phyloP scores from a whole-genome alignment of 164 flowering plant species.

The Annona cherimola region DNA sequence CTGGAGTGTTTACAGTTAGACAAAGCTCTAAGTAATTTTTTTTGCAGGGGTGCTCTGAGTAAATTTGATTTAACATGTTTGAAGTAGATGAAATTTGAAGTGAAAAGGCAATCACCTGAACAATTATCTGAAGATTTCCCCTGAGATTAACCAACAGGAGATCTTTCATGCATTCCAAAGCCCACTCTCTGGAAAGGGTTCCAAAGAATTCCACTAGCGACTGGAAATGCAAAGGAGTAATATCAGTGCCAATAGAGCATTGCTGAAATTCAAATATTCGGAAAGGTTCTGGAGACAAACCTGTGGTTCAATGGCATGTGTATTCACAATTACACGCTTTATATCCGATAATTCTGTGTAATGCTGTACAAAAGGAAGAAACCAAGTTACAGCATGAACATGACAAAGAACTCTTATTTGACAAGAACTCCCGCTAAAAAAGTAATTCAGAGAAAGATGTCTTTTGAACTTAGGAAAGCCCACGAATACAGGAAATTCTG shows the following conservation, averaged over 20 bases:
- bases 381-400: constrained; percentile 1
- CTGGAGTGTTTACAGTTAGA: constrained; percentile 34
- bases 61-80: background rate
- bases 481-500: too few species aligned
- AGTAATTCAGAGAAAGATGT: too few species aligned
- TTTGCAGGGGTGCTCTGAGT: background rate
- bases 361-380: constrained; percentile 58
- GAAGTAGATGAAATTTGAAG: background rate
- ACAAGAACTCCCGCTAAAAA: too few species aligned
- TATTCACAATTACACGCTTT: constrained; percentile 95
- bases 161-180: constrained; percentile 99
- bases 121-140: constrained; percentile 99
- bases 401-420: background rate
- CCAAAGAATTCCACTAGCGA: constrained; percentile 98
- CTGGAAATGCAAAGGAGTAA: constrained; percentile 35
- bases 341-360: constrained; percentile 90
- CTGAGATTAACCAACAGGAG: constrained; percentile 86
- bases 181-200: constrained; percentile 96
- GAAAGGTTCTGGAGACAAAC: constrained; percentile 24
- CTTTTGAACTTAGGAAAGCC: too few species aligned
- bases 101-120: constrained; percentile 53
- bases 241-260: background rate
- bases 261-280: background rate
- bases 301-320: constrained; percentile 99
- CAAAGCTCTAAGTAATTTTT: background rate